Evolutionary conservation across 805 yeast species (phyloP).

Genomic region (Kuraishia ogatae): DNA sequence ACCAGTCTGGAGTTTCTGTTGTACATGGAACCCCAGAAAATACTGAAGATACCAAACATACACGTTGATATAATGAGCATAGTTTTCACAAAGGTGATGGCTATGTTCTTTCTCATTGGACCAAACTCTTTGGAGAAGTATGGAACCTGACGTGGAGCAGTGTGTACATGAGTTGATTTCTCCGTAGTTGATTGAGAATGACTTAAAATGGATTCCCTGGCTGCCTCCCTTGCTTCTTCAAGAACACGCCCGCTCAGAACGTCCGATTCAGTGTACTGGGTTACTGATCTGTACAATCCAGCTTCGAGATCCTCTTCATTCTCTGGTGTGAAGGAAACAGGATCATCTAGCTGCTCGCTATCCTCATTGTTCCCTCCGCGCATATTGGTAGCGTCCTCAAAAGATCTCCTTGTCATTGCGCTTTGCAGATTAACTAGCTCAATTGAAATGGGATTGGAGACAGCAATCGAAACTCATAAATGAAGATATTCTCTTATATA

Average conservation of each 20-base stretch:
- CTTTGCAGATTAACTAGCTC: no score
- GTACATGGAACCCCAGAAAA: slow-evolving; percentile 42
- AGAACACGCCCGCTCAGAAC: no score
- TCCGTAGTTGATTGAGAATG: background rate
- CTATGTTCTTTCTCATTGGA: slow-evolving; percentile 6
- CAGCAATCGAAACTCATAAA: no score
- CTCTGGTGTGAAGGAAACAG: no score
- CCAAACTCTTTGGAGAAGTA: background rate
- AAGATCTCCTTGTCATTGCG: no score
- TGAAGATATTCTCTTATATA: no score
- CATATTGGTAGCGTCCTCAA: no score
- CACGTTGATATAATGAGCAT: slow-evolving; percentile 23
- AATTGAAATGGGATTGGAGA: no score
- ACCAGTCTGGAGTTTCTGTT: slow-evolving; percentile 18
- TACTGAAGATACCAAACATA: slow-evolving; percentile 30
- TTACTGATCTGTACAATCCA: background rate
- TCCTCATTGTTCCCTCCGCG: no score
- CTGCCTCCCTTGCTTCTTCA: background rate
- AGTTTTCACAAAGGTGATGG: slow-evolving; percentile 8
- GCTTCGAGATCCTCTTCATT: no score
- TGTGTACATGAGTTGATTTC: background rate
- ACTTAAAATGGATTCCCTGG: background rate
- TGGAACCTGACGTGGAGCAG: background rate
- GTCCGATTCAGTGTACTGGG: background rate
- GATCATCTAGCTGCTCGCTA: no score